Evolutionary conservation across 1,284 basidiomycete species (phyloP).

Genomic region (Ceratorhiza oryzae-sativae): DNA sequence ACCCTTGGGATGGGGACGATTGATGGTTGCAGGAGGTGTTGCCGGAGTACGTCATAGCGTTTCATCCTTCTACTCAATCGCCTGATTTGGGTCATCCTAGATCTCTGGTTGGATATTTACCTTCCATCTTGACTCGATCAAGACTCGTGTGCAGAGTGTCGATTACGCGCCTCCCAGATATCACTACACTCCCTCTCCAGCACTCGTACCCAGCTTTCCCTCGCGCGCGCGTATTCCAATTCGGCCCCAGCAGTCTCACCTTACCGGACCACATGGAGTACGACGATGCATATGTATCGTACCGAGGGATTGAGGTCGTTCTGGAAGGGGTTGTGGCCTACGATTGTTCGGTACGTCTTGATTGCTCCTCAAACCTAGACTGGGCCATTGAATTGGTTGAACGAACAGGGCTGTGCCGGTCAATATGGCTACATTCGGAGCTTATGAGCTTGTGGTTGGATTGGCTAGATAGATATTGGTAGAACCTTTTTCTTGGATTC

Average conservation of each 20-base stretch:
- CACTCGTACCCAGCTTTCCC: slow-evolving; percentile 39
- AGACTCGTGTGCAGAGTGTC: slow-evolving; percentile 79
- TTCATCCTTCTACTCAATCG: slow-evolving; percentile 51
- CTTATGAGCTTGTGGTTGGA: slow-evolving; percentile 58
- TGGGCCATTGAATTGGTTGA: background rate
- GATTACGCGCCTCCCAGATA: slow-evolving; percentile 38
- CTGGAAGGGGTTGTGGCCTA: slow-evolving; percentile 77
- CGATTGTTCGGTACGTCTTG: slow-evolving; percentile 71
- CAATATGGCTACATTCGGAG: slow-evolving; percentile 65
- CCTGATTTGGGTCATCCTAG: background rate
- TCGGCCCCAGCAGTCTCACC: slow-evolving; percentile 49
- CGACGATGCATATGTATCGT: slow-evolving; percentile 66
- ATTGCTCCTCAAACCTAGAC: too few species aligned
- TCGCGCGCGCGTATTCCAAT: slow-evolving; percentile 18
- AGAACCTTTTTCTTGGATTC: background rate
- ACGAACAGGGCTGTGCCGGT: slow-evolving; percentile 57
- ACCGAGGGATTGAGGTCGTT: slow-evolving; percentile 72
- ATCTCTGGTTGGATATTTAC: slow-evolving; percentile 73
- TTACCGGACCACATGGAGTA: slow-evolving; percentile 64
- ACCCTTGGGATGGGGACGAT: slow-evolving; percentile 61
- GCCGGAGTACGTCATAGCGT: slow-evolving; percentile 59
- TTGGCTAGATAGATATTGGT: background rate
- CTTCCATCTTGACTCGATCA: slow-evolving; percentile 86
- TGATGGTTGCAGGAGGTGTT: slow-evolving; percentile 78
- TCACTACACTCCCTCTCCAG: background rate